A percentile compares a stretch with the other conserved stretches of the same genome.
Conservation (phyloP, 805 yeast genomes). For the Zygosaccharomyces bisporus region DNA sequence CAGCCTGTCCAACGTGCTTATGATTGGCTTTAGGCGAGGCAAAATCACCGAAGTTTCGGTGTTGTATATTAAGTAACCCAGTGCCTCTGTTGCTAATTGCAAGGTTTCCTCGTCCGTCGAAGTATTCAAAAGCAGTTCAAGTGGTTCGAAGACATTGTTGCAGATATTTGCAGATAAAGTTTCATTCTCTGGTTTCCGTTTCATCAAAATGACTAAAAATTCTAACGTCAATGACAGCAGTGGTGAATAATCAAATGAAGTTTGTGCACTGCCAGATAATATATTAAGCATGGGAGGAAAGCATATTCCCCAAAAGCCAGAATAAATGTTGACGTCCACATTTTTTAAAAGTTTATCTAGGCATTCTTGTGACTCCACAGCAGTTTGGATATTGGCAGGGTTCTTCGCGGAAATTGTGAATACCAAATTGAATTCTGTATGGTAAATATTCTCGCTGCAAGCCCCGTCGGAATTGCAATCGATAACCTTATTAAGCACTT, state of each 20-base stretch:
- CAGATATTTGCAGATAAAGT: conserved; percentile 28
- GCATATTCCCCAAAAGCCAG: conserved; percentile 46
- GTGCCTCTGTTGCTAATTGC: conserved; percentile 73
- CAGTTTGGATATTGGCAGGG: conserved; percentile 68
- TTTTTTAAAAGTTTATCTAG: conserved; percentile 54
- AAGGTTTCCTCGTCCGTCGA: conserved; percentile 73
- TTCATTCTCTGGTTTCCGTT: conserved; percentile 29
- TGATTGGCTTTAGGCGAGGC: conserved; percentile 30
- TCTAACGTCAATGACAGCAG: conserved; percentile 40
- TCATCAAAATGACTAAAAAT: conserved; percentile 30
- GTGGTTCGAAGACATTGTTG: conserved; percentile 26
- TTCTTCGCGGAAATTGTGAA: conserved; percentile 66
- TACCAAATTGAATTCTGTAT: conserved; percentile 49
- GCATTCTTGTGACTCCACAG: conserved; percentile 65
- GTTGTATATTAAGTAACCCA: conserved; percentile 53
- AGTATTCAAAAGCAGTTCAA: conserved; percentile 28
- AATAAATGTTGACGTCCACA: conserved; percentile 44
- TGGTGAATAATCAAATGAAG: conserved; percentile 50
- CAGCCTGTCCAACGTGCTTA: conserved; percentile 58
- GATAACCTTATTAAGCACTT: conserved; percentile 49
- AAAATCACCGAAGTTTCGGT: conserved; percentile 28
- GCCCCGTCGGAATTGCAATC: conserved; percentile 46
- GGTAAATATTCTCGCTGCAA: conserved; percentile 27
- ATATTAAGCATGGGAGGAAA: conserved; percentile 49
- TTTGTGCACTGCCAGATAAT: conserved; percentile 24